Base-by-base conservation (phyloP, 306 rosid species). In the Canavalia gladiata region DNA sequence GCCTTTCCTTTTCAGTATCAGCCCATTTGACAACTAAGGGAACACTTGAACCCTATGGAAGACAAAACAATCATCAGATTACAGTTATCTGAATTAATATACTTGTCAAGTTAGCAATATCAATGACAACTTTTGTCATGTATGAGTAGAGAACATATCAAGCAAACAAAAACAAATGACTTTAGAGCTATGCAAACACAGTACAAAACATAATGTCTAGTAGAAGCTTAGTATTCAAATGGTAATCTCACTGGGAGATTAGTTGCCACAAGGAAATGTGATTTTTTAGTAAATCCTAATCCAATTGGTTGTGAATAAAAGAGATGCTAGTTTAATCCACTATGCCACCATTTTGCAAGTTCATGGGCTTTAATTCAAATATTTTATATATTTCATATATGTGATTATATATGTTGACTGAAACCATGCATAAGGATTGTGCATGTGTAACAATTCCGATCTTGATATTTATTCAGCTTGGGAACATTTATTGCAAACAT, bases 1-100 rank as follows among this genome's bases (percentile, higher is more conserved):
- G 97, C 82, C 97, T 92, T 90, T 96, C 99, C 88, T 96, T 96
- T 80, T 96, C 98, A 42, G 99, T 96, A 83, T 96, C 99, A 51
- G 99, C 99, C 99, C 99, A 96, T 84, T 96, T 96, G 84, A 96
- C 99, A 82, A 96, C 97, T 92, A 96, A 90, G 57, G 99, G 98
- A 86, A 92, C 99, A 84, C 94, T 93, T 31, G 98, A 93, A 85
- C 97, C 98, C 99, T 96, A 74, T 60, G 66, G 79, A 56, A 50
- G 31, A 77, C 58, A 68, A 85, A 78, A 79, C 33, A 72, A 60
- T 33, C 68, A 81, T 87, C 76, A 88, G 77, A 51, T 84, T 3
- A 67, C 41, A 11, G 25, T 76, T 73, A 30, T 50, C 29, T 31
- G 73, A 69, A 84, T 50, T 46, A 39, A 64, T 49, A 54, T 57